Base-by-base conservation (phyloP, 1,139 yeast genomes). In the Suhomyces coccinellae region DNA sequence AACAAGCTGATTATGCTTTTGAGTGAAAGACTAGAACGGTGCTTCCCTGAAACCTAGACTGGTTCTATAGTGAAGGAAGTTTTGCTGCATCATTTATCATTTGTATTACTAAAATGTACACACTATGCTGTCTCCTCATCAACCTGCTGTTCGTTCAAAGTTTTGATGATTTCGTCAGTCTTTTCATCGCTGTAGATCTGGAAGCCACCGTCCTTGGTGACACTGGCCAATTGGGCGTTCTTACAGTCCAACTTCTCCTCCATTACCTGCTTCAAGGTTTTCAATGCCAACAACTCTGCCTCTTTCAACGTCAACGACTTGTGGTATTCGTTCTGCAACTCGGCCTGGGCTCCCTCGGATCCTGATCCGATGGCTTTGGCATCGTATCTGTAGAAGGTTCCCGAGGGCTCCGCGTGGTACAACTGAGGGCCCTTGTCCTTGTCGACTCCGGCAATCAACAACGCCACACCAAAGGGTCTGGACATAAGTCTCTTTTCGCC, bases 361-460 rank as follows among this genome's bases (percentile, higher is more conserved):
- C 99, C 99, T 1, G 97, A 88, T 10, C 99, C 99, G 62, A 95
- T 95, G 11, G 99, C 99, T 69, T 93, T 95, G 36, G 99, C 99
- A 61, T 93, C 97, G 65, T 93, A 95, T 67, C 95, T 82, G 73
- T 93, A 95, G 59, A 90, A 95, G 1, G 99, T 93, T 50, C 99
- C 99, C 14, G 97, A 87, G 34, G 99, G 99, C 68, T 95, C 99
- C n/a, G 99, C 97, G 64, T 95, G 98, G 65, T 87, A 87, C 61
- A 95, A 79, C 68, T 93, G 99, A 43, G 97, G 97, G 0, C 99
- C 99, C 59, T 88, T 85, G 57, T 89, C 95, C 50, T 82, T 76
- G 69, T 93, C 99, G 56, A 84, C 78, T 41, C 99, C 99, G 8
- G 99, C 99, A 62, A 95, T 86, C 61, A 95, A 79, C 54, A 95